A percentile compares a stretch with the other conserved stretches of the same genome.
Evolutionary conservation across 306 rosid species (phyloP).

Genomic region (Cucurbita argyrosperma): DNA sequence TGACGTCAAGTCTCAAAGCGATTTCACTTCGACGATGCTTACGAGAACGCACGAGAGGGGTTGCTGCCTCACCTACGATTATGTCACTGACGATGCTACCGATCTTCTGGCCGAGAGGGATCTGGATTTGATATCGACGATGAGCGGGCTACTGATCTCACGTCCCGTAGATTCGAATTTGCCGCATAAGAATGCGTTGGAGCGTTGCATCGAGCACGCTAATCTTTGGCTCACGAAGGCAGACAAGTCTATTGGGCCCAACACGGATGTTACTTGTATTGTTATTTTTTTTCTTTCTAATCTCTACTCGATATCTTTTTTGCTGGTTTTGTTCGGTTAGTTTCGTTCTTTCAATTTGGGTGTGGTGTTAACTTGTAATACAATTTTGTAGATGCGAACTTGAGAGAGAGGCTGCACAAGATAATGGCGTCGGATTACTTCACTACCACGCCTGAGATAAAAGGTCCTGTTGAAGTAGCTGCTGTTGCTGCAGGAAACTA

Average conservation of each 20-base stretch:
- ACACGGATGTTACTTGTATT: conserved; percentile 57
- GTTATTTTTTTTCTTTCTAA: not conserved
- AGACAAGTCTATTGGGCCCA: conserved; percentile 48
- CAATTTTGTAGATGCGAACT: conserved; percentile 37
- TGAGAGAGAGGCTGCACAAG: conserved; percentile 77
- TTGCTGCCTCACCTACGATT: conserved; percentile 86
- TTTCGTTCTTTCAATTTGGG: not conserved
- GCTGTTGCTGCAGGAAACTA: conserved; percentile 75
- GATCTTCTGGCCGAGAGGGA: conserved; percentile 87
- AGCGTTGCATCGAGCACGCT: conserved; percentile 79
- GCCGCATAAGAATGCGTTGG: conserved; percentile 72
- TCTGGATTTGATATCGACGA: conserved; percentile 54
- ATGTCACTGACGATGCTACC: conserved; percentile 88
- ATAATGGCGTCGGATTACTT: conserved; percentile 83
- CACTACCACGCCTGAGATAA: conserved; percentile 79
- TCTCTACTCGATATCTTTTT: not conserved
- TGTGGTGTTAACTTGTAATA: not conserved
- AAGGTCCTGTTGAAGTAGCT: conserved; percentile 72
- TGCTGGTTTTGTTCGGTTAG: not conserved
- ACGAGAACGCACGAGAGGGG: conserved; percentile 86
- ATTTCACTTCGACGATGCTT: conserved; percentile 68
- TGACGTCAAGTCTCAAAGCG: conserved; percentile 77
- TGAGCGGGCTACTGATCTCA: conserved; percentile 53
- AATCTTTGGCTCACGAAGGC: conserved; percentile 62
- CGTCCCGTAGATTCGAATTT: conserved; percentile 71